phyloP scores from a whole-genome alignment of 495 filamentous ascomycete genomes.

The Penicillium bovifimosum region DNA sequence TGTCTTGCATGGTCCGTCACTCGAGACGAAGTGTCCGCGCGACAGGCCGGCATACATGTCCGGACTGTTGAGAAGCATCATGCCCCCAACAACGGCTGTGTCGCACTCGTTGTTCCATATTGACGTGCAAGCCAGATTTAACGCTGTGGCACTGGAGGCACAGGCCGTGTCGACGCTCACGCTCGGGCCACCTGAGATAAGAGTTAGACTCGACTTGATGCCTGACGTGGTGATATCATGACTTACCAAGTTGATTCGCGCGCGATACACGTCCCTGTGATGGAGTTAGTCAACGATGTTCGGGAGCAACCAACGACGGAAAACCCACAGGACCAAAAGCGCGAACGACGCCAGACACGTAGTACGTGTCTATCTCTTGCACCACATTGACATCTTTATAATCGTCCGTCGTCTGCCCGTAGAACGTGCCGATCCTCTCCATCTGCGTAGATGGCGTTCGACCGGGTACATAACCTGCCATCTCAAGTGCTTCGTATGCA shows the following conservation, averaged over 20 bases:
- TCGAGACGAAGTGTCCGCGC: conserved; percentile 65
- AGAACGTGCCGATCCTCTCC: conserved; percentile 29
- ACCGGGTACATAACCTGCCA: conserved; percentile 24
- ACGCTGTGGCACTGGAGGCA: conserved; percentile 40
- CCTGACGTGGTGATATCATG: background rate
- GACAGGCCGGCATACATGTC: conserved; percentile 65
- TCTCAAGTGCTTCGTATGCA: conserved; percentile 37
- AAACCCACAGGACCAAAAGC: conserved; percentile 23
- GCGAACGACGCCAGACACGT: conserved; percentile 13
- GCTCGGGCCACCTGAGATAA: conserved; percentile 68
- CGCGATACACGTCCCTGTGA: background rate
- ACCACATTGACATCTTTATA: background rate
- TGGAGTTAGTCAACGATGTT: no score
- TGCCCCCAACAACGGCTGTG: conserved; percentile 67
- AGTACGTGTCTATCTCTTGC: background rate
- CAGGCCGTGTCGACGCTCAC: conserved; percentile 75
- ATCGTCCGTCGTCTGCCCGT: conserved; percentile 19
- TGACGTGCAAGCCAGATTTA: conserved; percentile 51
- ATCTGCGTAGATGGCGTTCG: conserved; percentile 16
- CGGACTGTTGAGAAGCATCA: conserved; percentile 60
- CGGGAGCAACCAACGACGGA: background rate
- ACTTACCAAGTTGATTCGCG: background rate
- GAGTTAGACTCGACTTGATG: background rate
- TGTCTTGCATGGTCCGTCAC: conserved; percentile 60
- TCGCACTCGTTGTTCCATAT: conserved; percentile 64